Conservation (phyloP, 768 basidiomycete species). For the Trametes cinnabarina region DNA sequence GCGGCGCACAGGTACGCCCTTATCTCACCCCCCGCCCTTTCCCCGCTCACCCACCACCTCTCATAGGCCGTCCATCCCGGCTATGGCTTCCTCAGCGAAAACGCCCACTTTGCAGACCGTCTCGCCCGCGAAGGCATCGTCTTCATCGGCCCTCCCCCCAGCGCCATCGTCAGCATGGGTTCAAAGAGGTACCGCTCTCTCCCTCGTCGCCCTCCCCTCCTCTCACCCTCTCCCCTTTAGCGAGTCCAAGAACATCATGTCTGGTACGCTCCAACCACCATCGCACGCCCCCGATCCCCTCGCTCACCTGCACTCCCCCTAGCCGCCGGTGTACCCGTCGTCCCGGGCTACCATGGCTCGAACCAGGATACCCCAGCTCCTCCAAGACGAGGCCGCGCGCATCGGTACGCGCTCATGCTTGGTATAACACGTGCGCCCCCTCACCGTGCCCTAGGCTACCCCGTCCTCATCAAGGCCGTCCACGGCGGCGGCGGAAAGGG, state of each 20-base stretch:
- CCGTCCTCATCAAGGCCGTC: slow-evolving; percentile 94
- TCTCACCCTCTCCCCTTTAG: slow-evolving; percentile 34
- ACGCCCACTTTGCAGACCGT: slow-evolving; percentile 72
- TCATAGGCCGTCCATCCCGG: slow-evolving; percentile 95
- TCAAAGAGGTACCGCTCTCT: slow-evolving; percentile 70
- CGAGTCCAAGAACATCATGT: slow-evolving; percentile 96
- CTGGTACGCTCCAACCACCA: too few relatives aligned
- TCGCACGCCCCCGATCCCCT: neutral
- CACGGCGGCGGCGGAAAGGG: slow-evolving; percentile 96
- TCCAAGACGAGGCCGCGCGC: slow-evolving; percentile 64
- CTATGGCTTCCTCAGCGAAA: slow-evolving; percentile 91
- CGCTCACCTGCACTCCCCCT: neutral
- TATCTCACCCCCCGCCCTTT: neutral
- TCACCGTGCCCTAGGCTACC: slow-evolving; percentile 54
- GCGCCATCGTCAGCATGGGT: slow-evolving; percentile 91
- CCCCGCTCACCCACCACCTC: neutral
- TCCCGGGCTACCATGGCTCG: slow-evolving; percentile 89
- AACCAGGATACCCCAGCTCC: slow-evolving; percentile 73
- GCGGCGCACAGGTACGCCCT: slow-evolving; percentile 72
- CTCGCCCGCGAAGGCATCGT: slow-evolving; percentile 78
- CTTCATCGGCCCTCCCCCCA: slow-evolving; percentile 88
- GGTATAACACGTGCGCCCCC: neutral
- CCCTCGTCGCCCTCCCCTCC: neutral
- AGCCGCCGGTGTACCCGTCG: slow-evolving; percentile 90
- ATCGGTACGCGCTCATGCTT: slow-evolving; percentile 48